These are phyloP conservation scores for Lignosus rhinocerotis DNA, from an alignment of 1,284 basidiomycete species.

Conservation along the genomic window DNA sequence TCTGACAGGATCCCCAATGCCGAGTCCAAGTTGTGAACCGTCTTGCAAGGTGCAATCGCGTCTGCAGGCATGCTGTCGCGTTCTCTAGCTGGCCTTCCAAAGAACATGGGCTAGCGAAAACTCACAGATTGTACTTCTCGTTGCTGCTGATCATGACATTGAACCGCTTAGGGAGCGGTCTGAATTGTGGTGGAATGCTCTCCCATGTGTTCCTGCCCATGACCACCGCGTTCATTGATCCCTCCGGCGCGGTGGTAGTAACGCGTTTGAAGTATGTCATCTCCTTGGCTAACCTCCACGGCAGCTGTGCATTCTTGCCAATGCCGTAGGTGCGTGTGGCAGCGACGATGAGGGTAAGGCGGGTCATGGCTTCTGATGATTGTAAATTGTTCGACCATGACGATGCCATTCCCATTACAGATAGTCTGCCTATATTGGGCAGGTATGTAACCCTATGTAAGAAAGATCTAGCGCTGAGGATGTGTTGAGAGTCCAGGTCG, in stretches of 20 bases:
- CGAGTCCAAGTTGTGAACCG: slow-evolving; percentile 21
- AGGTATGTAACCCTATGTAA: neutral
- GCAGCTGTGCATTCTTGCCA: slow-evolving; percentile 74
- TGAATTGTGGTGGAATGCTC: slow-evolving; percentile 88
- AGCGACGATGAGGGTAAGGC: slow-evolving; percentile 89
- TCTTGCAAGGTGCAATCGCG: slow-evolving; percentile 13
- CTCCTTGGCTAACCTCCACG: slow-evolving; percentile 90
- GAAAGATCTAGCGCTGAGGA: neutral
- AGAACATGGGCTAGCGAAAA: slow-evolving; percentile 10
- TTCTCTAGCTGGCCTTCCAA: too few species aligned
- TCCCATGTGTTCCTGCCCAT: slow-evolving; percentile 99
- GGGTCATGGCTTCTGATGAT: slow-evolving; percentile 37
- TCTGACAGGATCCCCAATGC: slow-evolving; percentile 21
- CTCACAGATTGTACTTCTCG: slow-evolving; percentile 64
- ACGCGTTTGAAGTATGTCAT: slow-evolving; percentile 91
- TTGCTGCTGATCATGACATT: slow-evolving; percentile 86
- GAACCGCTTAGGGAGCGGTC: slow-evolving; percentile 76
- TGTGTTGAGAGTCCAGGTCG: neutral
- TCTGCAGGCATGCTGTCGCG: slow-evolving; percentile 20
- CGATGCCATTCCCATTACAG: neutral
- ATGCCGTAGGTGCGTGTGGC: slow-evolving; percentile 90
- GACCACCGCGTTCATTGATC: slow-evolving; percentile 75
- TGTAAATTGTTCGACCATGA: neutral
- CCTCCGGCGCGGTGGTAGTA: slow-evolving; percentile 64
- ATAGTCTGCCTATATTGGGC: neutral